These are phyloP conservation scores for Xylaria grammica DNA, from an alignment of 495 filamentous ascomycete species.

Conservation along the genomic window DNA sequence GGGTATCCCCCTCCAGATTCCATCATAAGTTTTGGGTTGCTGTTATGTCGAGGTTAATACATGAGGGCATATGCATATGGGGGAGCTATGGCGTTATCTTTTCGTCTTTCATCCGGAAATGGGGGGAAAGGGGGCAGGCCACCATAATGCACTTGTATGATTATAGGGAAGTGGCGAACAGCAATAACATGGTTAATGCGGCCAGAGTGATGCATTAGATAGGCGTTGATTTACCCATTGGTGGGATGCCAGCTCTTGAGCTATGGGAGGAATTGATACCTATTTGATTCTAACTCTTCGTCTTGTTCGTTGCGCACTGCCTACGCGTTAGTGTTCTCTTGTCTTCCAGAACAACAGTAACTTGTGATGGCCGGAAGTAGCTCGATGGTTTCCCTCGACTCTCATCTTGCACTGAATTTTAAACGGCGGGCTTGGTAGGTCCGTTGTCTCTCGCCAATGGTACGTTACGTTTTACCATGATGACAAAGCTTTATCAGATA, in stretches of 20 bases:
- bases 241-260: not conserved
- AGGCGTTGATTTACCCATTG: constrained; percentile 30
- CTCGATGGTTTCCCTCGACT: too few relatives aligned
- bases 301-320: not conserved
- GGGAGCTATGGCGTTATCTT: constrained; percentile 13
- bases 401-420: too few relatives aligned
- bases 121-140: not conserved
- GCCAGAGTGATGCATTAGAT: constrained; percentile 37
- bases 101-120: not conserved
- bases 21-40: not conserved
- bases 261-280: constrained; percentile 29
- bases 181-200: constrained; percentile 8
- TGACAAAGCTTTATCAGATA: too few relatives aligned
- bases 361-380: not conserved
- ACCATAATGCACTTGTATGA: constrained; percentile 29
- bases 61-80: constrained; percentile 3
- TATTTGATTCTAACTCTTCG: constrained; percentile 8
- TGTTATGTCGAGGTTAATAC: constrained; percentile 2
- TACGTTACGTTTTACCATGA: too few relatives aligned
- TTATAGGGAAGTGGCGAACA: constrained; percentile 18
- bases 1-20: not conserved
- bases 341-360: too few relatives aligned
- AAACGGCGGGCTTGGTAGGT: too few relatives aligned
- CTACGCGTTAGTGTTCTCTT: not conserved
- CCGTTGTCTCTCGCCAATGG: too few relatives aligned